phyloP scores from a whole-genome alignment of 2,329 filamentous ascomycete genomes.

The Mycogone perniciosa region DNA sequence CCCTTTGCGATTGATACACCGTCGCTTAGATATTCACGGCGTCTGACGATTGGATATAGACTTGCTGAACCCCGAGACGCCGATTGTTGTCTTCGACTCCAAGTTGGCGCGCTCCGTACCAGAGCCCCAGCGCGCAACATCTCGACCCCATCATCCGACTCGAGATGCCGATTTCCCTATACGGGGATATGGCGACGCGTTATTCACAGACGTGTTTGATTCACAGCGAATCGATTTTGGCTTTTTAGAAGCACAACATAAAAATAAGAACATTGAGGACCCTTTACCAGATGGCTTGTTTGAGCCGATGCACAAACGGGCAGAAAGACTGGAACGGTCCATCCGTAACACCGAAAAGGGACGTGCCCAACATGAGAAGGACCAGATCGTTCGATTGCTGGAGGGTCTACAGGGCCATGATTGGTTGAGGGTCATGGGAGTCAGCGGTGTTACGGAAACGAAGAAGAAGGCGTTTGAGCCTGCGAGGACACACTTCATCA shows the following conservation, averaged over 20 bases:
- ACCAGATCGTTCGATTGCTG: conserved; percentile 59
- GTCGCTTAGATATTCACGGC: background rate
- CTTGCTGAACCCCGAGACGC: conserved; percentile 64
- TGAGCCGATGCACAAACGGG: conserved; percentile 49
- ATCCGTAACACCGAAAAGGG: conserved; percentile 60
- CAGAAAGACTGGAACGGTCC: conserved; percentile 54
- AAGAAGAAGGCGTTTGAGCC: conserved; percentile 83
- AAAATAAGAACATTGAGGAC: conserved; percentile 41
- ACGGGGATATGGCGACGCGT: conserved; percentile 47
- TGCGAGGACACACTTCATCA: conserved; percentile 78
- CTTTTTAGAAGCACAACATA: conserved; percentile 43
- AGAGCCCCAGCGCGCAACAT: conserved; percentile 23
- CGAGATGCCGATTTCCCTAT: conserved; percentile 30
- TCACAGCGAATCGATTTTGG: conserved; percentile 51
- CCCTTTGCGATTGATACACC: background rate
- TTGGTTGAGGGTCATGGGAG: conserved; percentile 88
- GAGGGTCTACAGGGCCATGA: conserved; percentile 85
- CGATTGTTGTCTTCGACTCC: conserved; percentile 62
- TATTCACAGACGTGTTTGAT: conserved; percentile 52
- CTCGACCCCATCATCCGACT: conserved; percentile 19
- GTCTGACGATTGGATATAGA: conserved; percentile 43
- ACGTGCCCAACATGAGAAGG: conserved; percentile 59
- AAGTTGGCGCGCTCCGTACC: conserved; percentile 25
- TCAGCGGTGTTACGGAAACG: conserved; percentile 76
- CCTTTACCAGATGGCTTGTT: conserved; percentile 51